phyloP scores from a whole-genome alignment of 805 yeast genomes.

The Yarrowia keelungensis region DNA sequence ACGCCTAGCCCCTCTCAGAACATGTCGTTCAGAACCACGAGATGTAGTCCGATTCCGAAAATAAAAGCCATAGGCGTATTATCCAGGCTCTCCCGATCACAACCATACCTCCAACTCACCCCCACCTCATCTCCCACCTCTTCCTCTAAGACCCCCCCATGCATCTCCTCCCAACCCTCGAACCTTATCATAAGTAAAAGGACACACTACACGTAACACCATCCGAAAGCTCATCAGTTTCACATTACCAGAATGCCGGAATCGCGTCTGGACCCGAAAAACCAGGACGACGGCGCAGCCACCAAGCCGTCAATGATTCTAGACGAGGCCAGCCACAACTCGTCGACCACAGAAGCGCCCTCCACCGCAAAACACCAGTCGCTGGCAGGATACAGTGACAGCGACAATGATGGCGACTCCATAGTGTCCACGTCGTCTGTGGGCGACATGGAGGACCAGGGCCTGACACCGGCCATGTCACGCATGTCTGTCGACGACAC shows the following conservation, averaged over 20 bases:
- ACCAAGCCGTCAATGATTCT: slow-evolving; percentile 30
- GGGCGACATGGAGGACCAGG: slow-evolving; percentile 31
- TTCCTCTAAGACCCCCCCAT: not conserved
- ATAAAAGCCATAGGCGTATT: no score
- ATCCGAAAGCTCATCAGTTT: not conserved
- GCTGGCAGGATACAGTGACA: slow-evolving; percentile 21
- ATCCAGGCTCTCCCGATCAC: no score
- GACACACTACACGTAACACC: slow-evolving; percentile 20
- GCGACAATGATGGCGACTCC: slow-evolving; percentile 33
- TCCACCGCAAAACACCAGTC: slow-evolving; percentile 6
- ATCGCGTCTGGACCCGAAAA: slow-evolving; percentile 33
- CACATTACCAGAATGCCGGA: slow-evolving; percentile 15
- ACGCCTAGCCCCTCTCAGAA: not conserved
- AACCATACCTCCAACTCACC: not conserved
- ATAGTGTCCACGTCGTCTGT: slow-evolving; percentile 14
- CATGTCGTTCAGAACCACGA: no score
- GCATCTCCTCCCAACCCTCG: slow-evolving; percentile 3
- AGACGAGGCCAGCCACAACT: slow-evolving; percentile 4
- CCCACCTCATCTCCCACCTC: not conserved
- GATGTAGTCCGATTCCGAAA: not conserved
- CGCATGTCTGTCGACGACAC: slow-evolving; percentile 11
- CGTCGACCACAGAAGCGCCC: not conserved
- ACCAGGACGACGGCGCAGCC: slow-evolving; percentile 11
- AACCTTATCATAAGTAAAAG: slow-evolving; percentile 13
- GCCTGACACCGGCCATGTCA: slow-evolving; percentile 31